Base-by-base conservation (phyloP, 1,139 yeast genomes). In the Sugiyamaella sp. region DNA sequence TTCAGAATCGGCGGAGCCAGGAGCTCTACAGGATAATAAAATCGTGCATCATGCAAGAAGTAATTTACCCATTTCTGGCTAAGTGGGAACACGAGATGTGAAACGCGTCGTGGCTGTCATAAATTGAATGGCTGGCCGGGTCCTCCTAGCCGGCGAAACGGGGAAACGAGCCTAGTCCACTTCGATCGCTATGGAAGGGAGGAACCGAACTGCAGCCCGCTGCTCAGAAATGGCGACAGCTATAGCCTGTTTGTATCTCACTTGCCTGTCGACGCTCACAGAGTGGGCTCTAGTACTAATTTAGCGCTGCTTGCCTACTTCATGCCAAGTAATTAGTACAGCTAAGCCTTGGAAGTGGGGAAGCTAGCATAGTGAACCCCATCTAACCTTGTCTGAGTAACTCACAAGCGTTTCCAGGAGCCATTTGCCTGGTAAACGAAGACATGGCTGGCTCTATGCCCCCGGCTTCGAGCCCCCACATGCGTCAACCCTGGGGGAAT, bases 51-150 rank as follows among this genome's bases (percentile, higher is more conserved):
- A 29, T 29, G 35, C 35, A 29, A 12, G 14, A 5, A 29, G 35
- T 29, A 40, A 40, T 40, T 40, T 40, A 40, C 43, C 43, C 24
- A 10, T 14, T 40, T 40, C 22, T 21, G 43, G 43, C 14, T 12
- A 29, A 22, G 16, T 19, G 22, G 41, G 10, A 21, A 40, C 43
- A 24, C 43, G 43, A 40, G 22, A 40, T 5, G 22, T 19, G 22
- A 35, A 19, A 40, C 43, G 43, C 43, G 43, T 40, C 5, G n/a
- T n/a, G n/a, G n/a, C n/a, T 5, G 20, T 4, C 4, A 40, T 22
- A 21, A 35, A 16, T 35, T 16, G 14, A 22, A 20, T 40, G 43
- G 43, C 43, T 40, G 43, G 43, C 5, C 14, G 6, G 12, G 32
- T 12, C 32, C 12, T 19, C 12, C n/a, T 29, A 6, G 35, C 8